Base-by-base conservation (phyloP, 176 grass and related monocot species). In the Carex scoparia region DNA sequence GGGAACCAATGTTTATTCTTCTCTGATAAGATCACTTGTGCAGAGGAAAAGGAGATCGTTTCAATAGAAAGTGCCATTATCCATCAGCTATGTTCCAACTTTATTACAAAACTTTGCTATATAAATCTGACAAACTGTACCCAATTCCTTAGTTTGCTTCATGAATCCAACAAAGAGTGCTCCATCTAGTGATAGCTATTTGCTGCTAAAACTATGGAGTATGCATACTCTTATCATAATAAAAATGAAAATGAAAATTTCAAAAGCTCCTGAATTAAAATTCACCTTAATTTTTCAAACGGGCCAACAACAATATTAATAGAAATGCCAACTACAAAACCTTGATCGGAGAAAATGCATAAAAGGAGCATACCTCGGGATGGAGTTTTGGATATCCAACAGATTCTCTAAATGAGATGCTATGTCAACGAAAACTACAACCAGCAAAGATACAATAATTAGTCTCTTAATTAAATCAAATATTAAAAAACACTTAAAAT, bases 291-390 rank as follows among this genome's bases (percentile, higher is more conserved):
- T 4, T 59, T 80, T 35, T 80, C 30, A n/a, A 38, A 61, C 16
- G 12, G 11, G 55, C 55, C 28, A 61, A 61, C 77, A 80, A 13
- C 11, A 61, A 80, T 27, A 51, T 27, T 23, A 23, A 23, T 23
- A 23, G 23, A 73, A 73, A 11, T 73, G 40, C 10, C 23, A 27
- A n/a, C 42, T 4, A 14, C 65, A 68, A 64, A 79, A 98, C 91
- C 96, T 99, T 92, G 71, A 99, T 99, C 18, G 91, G 96, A 64
- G 96, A 99, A 89, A 99, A 94, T 81, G 95, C 96, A 18, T 99
- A 99, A 85, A 95, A 92, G 85, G 92, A 99, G 84, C 94, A 94
- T 79, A 95, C 91, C 63, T 91, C 91, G 54, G 91, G 35, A 61
- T 90, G 84, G 12, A 90, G 93, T 86, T 91, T 95, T 9, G 96